Conservation (phyloP, 352 stramenopile species). For the Phytophthora europaea region DNA sequence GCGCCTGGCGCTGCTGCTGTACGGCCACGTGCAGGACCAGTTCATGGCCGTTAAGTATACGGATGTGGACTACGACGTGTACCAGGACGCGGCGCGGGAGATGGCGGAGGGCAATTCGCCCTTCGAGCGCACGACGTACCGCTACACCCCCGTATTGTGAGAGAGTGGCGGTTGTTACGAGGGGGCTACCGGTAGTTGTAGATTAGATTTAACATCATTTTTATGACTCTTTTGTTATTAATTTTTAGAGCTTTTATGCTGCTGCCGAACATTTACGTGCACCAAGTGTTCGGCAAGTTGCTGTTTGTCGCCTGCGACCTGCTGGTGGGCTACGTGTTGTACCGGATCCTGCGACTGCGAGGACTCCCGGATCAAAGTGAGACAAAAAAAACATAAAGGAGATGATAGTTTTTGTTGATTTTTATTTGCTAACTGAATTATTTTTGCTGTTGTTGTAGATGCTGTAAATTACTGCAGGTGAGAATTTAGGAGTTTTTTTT, state of each 20-base stretch:
- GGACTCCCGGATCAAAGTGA: conserved; percentile 67
- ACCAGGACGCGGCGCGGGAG: conserved; percentile 96
- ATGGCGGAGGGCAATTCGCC: conserved; percentile 91
- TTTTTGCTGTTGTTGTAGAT: conserved; percentile 35
- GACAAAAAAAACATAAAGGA: neutral
- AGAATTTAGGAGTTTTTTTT: neutral
- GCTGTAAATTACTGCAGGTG: conserved; percentile 75
- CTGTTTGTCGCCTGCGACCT: conserved; percentile 97
- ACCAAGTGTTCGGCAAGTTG: conserved; percentile 93
- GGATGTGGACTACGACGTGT: conserved; percentile 99
- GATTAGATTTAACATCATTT: neutral
- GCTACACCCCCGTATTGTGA: conserved; percentile 98
- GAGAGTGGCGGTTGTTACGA: conserved; percentile 1
- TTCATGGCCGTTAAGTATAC: conserved; percentile 96
- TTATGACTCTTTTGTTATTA: conserved; percentile 1
- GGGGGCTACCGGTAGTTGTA: neutral
- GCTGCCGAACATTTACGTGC: conserved; percentile 79
- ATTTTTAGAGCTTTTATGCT: conserved; percentile 71
- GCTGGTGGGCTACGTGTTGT: conserved; percentile 91
- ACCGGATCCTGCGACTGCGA: conserved; percentile 81
- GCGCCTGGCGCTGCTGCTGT: conserved; percentile 75
- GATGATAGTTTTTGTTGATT: neutral
- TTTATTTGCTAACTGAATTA: neutral
- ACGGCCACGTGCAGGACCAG: conserved; percentile 79
- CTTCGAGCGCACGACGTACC: conserved; percentile 98